Evolutionary conservation across 345 rosid species (phyloP).

Genomic region (Luvunga scandens): DNA sequence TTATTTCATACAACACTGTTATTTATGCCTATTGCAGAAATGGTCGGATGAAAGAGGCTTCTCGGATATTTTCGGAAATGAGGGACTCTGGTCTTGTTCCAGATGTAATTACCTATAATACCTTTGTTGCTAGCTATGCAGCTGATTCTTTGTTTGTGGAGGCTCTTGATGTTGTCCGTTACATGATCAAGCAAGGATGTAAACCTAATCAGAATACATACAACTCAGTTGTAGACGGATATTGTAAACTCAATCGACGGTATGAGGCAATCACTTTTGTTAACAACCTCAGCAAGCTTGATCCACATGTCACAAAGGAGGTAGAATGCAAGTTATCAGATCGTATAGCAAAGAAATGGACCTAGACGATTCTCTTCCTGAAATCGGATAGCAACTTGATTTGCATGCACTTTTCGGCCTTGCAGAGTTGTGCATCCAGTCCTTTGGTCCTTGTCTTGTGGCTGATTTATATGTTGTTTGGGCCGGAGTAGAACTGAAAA

Average conservation of each 20-base stretch:
- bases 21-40: slow-evolving; percentile 86
- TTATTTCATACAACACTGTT: slow-evolving; percentile 84
- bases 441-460: background rate
- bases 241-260: slow-evolving; percentile 59
- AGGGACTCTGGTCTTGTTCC: slow-evolving; percentile 62
- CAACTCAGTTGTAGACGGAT: slow-evolving; percentile 83
- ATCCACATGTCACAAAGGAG: slow-evolving; percentile 54
- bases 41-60: slow-evolving; percentile 87
- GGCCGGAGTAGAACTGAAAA: slow-evolving; percentile 7
- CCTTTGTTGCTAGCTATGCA: slow-evolving; percentile 82
- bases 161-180: slow-evolving; percentile 64
- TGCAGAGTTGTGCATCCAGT: background rate
- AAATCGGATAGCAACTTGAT: background rate
- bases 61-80: slow-evolving; percentile 72
- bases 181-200: slow-evolving; percentile 76
- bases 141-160: slow-evolving; percentile 85
- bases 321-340: slow-evolving; percentile 55
- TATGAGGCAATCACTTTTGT: slow-evolving; percentile 68
- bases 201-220: slow-evolving; percentile 76
- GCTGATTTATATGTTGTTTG: background rate
- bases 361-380: slow-evolving; percentile 23
- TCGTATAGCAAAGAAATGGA: slow-evolving; percentile 62
- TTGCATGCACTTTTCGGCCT: background rate
- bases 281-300: slow-evolving; percentile 56
- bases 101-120: slow-evolving; percentile 82